phyloP scores from a whole-genome alignment of 2,329 filamentous ascomycete species.

The Talaromyces funiculosus region DNA sequence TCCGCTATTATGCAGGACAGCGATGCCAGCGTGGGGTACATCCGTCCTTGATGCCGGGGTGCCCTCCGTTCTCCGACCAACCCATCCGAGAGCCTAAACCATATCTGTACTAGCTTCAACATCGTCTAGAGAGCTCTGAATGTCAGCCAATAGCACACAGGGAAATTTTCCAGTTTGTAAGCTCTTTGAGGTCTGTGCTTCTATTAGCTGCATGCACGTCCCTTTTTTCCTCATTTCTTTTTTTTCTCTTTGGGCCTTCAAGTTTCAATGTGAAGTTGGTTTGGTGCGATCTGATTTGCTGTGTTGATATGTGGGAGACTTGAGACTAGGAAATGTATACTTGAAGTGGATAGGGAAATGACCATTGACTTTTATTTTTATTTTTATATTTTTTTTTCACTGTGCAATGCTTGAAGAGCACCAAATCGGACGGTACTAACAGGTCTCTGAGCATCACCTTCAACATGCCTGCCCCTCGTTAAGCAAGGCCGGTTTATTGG shows the following conservation, averaged over 20 bases:
- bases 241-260: background rate
- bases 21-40: slow-evolving; percentile 1
- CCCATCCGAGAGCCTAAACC: background rate
- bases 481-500: background rate
- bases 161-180: background rate
- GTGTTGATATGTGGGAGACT: background rate
- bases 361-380: background rate
- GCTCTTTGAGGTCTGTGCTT: slow-evolving; percentile 7
- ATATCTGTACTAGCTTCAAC: background rate
- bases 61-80: background rate
- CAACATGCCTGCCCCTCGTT: background rate
- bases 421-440: background rate
- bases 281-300: background rate
- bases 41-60: slow-evolving; percentile 1
- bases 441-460: no score
- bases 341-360: background rate
- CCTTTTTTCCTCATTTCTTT: background rate
- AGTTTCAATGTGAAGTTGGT: background rate
- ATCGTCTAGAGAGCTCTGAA: background rate
- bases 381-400: background rate
- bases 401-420: background rate
- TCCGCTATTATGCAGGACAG: background rate
- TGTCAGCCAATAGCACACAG: background rate
- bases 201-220: slow-evolving; percentile 7
- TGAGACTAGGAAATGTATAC: background rate